Evolutionary conservation across 2,329 filamentous ascomycete species (phyloP).

Genomic region (Nigrospora oryzae): DNA sequence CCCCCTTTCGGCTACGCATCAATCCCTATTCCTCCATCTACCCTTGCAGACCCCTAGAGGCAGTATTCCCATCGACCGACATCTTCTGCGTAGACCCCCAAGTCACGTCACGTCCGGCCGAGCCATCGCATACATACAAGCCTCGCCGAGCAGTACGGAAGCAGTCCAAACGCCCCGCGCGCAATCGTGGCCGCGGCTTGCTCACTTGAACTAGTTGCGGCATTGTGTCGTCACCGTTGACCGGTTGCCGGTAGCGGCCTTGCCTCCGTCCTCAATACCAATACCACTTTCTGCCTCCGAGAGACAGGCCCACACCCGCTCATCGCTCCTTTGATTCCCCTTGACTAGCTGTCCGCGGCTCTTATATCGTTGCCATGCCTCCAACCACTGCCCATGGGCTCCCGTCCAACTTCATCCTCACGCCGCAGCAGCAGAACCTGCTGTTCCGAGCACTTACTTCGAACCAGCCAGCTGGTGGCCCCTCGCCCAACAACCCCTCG

Average conservation of each 20-base stretch:
- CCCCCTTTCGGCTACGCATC: slow-evolving; percentile 1
- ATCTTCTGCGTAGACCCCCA: neutral
- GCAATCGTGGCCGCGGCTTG: too few relatives aligned
- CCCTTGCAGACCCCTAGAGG: slow-evolving; percentile 6
- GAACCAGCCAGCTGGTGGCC: slow-evolving; percentile 40
- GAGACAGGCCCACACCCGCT: too few relatives aligned
- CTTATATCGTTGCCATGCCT: slow-evolving; percentile 30
- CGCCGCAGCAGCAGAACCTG: slow-evolving; percentile 67
- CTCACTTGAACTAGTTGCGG: too few relatives aligned
- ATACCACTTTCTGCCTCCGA: too few relatives aligned
- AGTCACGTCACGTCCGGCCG: too few relatives aligned
- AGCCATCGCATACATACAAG: too few relatives aligned
- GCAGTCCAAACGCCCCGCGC: too few relatives aligned
- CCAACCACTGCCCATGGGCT: slow-evolving; percentile 36
- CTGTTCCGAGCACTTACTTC: slow-evolving; percentile 70
- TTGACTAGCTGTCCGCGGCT: neutral
- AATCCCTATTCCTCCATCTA: neutral
- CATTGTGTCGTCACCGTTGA: too few relatives aligned
- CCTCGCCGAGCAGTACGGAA: too few relatives aligned
- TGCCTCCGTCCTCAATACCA: too few relatives aligned
- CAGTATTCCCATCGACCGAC: slow-evolving; percentile 6
- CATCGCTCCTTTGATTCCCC: too few relatives aligned
- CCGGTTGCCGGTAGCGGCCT: too few relatives aligned
- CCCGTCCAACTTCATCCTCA: slow-evolving; percentile 56
- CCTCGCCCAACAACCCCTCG: slow-evolving; percentile 25